These are phyloP conservation scores for Suillus placidus DNA, from an alignment of 768 basidiomycete genomes.

Conservation along the genomic window DNA sequence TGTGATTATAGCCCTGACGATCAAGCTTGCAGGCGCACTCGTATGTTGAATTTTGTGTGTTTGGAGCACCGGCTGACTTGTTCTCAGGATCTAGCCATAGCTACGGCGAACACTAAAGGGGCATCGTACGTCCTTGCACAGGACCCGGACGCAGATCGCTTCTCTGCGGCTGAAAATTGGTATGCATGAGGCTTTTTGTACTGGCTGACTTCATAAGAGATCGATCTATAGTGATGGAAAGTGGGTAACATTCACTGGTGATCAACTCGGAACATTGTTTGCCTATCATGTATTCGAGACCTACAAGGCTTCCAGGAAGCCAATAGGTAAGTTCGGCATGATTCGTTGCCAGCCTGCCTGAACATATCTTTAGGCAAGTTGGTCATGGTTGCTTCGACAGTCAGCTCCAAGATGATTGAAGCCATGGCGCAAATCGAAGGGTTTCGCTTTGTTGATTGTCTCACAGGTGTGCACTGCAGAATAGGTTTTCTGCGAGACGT, in stretches of 20 bases:
- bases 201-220: constrained; percentile 12
- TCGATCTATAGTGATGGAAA: constrained; percentile 39
- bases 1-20: constrained; percentile 12
- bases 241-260: constrained; percentile 81
- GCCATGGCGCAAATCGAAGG: constrained; percentile 75
- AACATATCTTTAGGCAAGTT: constrained; percentile 54
- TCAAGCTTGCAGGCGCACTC: constrained; percentile 46
- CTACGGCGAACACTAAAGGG: constrained; percentile 54
- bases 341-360: constrained; percentile 49
- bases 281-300: constrained; percentile 47
- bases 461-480: constrained; percentile 60
- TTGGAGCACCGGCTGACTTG: constrained; percentile 3
- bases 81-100: constrained; percentile 70
- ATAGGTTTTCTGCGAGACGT: not conserved
- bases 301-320: constrained; percentile 49
- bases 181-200: constrained; percentile 29
- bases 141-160: constrained; percentile 87
- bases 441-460: constrained; percentile 82
- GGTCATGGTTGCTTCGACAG: constrained; percentile 87
- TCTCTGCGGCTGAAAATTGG: constrained; percentile 75
- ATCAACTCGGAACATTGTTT: constrained; percentile 73
- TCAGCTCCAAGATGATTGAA: constrained; percentile 89
- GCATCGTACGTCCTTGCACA: constrained; percentile 79
- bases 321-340: constrained; percentile 38
- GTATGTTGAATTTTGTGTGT: constrained; percentile 32